Base-by-base conservation (phyloP, 2,329 filamentous ascomycete genomes). In the Fusarium equiseti region DNA sequence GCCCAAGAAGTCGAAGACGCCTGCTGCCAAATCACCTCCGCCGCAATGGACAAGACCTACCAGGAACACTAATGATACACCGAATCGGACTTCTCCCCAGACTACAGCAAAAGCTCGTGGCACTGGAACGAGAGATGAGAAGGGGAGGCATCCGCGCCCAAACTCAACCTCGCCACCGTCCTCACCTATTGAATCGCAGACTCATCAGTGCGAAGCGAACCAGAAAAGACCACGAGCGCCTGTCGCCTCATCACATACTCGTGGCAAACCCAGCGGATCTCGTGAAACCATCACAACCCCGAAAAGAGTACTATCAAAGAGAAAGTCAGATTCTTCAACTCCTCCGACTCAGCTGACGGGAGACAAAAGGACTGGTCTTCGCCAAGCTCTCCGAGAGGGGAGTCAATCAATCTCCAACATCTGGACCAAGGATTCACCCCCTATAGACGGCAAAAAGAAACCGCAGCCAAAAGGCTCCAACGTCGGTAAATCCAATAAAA, bases 351-450 rank as follows among this genome's bases (percentile, higher is more conserved):
- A 72, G 60, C 71, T 71, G 61, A 62, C 49, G 3, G 52, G 62
- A 12, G 85, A 87, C 49, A 87, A 85, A 72, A 86, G 79, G 63
- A 74, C 77, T 2, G 79, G 83, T 2, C 77, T 89, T 44, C 84
- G 85, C 38, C 83, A 85, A 57, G 87, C 82, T 6, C 76, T 90
- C n/a, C 86, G 81, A 59, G 86, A 85, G 59, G 81, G 85, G 9
- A 80, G 81, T 24, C 82, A 85, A 38, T 81, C 83, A 2, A 74
- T 88, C 9, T 81, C 84, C 0, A 85, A 80, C 60, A 77, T 88
- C 1, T 84, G 85, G 77, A 83, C 79, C 56, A 88, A 84, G 53
- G 86, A 88, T n/a, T 69, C 79, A 1, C 70, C 77, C 24, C 57
- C 72, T 4, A 42, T 76, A 46, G 68, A 78, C 22, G 52, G 64